A percentile compares a stretch with the other conserved stretches of the same genome.
These are phyloP conservation scores for Arthonia radiata DNA, from an alignment of 495 filamentous ascomycete genomes.

Conservation along the genomic window DNA sequence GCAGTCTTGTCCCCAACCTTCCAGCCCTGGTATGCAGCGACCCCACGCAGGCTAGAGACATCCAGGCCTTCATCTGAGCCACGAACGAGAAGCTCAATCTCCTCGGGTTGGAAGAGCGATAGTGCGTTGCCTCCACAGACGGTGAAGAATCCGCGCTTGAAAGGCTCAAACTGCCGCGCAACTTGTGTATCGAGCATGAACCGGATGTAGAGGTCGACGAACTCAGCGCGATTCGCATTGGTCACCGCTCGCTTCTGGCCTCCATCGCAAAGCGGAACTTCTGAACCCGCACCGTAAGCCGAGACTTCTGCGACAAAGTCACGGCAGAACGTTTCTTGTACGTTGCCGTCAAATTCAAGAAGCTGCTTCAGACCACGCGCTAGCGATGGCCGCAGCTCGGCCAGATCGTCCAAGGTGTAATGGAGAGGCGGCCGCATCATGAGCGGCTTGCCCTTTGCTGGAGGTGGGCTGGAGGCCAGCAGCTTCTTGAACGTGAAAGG, in stretches of 20 bases:
- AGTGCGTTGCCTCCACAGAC: slow-evolving; percentile 80
- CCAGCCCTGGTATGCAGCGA: slow-evolving; percentile 73
- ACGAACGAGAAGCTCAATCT: slow-evolving; percentile 73
- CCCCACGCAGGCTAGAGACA: slow-evolving; percentile 46
- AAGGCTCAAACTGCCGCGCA: slow-evolving; percentile 71
- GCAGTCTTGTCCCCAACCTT: slow-evolving; percentile 2
- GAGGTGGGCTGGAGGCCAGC: slow-evolving; percentile 31
- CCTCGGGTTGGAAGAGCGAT: slow-evolving; percentile 76
- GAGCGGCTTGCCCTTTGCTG: slow-evolving; percentile 7
- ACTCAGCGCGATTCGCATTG: slow-evolving; percentile 62
- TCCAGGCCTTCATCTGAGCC: slow-evolving; percentile 75
- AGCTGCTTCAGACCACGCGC: slow-evolving; percentile 53
- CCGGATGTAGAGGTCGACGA: slow-evolving; percentile 67
- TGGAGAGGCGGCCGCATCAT: slow-evolving; percentile 30
- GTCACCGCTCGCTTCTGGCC: slow-evolving; percentile 61
- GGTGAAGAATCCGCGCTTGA: slow-evolving; percentile 85
- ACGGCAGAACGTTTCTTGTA: slow-evolving; percentile 56
- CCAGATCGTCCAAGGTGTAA: slow-evolving; percentile 61
- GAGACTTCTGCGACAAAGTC: slow-evolving; percentile 63
- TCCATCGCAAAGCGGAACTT: slow-evolving; percentile 46
- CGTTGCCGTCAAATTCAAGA: slow-evolving; percentile 66
- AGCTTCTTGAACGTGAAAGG: slow-evolving; percentile 88
- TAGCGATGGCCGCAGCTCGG: slow-evolving; percentile 56
- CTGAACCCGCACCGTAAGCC: slow-evolving; percentile 42
- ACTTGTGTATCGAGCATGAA: slow-evolving; percentile 63